Base-by-base conservation (phyloP, 176 grass and related monocot species). In the Poa pratensis region DNA sequence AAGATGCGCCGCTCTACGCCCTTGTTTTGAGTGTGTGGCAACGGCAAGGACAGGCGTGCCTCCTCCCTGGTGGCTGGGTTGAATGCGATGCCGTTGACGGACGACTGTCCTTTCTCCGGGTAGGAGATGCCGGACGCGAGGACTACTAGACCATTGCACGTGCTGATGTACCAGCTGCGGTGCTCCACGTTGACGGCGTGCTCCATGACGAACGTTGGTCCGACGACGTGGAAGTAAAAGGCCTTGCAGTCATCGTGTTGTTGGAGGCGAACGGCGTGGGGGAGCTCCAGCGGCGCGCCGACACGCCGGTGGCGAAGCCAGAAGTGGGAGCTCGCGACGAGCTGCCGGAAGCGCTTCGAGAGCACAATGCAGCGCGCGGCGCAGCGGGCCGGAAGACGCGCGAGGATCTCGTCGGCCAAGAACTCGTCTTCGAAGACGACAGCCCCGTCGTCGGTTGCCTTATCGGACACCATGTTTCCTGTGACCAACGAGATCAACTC, bases 51-150 rank as follows among this genome's bases (percentile, higher is more conserved):
- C 8, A 75, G 48, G 9, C 7, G 17, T 9, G 11, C 50, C 50
- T 82, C 80, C 50, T 43, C 80, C n/a, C 16, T 54, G 50, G 50
- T 82, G 34, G 67, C 80, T 9, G 35, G 51, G 51, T 82, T 72
- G 67, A 72, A 20, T 3, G 72, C 14, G 5, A 82, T 3, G n/a
- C 6, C 46, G 0, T 3, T 0, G 27, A 46, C 3, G 45, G 5
- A 7, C 5, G 26, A 30, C 14, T 12, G 18, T 5, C 5, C 12
- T 26, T 64, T 2, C 4, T 5, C 3, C 1, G 5, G 0, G 24
- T 53, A 8, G 53, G 53, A 55, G 3, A 5, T 3, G 27, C 14
- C 2, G 62, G 62, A 30, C 0, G n/a, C 2, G 28, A 69, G 1
- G 40, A 65, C 59, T 60, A 80, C 24, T 1, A 80, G 23, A 40